These are phyloP conservation scores for Pezicula neosporulosa DNA, from an alignment of 2,329 filamentous ascomycete genomes.

Conservation along the genomic window DNA sequence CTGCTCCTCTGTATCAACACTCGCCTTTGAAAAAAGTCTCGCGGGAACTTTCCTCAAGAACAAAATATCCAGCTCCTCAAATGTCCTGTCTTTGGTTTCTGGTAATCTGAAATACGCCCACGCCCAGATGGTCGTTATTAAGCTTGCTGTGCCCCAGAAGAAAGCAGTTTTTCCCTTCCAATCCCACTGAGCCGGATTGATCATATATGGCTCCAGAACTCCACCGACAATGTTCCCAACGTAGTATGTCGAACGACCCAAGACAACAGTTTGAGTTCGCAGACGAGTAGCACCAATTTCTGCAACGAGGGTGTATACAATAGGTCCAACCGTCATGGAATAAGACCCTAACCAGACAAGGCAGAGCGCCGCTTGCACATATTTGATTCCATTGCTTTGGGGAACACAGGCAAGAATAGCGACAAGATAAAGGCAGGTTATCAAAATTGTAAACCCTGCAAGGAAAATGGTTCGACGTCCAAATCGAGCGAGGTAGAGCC, in stretches of 20 bases:
- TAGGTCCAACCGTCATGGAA: constrained; percentile 32
- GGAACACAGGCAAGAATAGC: constrained; percentile 42
- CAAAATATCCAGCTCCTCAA: constrained; percentile 18
- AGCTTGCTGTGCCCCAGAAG: constrained; percentile 35
- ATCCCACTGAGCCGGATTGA: constrained; percentile 30
- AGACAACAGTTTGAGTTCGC: constrained; percentile 32
- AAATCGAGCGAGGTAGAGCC: constrained; percentile 40
- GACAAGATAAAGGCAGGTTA: constrained; percentile 40
- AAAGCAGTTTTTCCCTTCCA: constrained; percentile 36
- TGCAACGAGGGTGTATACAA: constrained; percentile 34
- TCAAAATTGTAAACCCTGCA: constrained; percentile 38
- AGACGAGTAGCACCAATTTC: constrained; percentile 34
- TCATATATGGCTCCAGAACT: constrained; percentile 24
- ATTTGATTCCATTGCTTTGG: constrained; percentile 19
- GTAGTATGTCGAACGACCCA: constrained; percentile 34
- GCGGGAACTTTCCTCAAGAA: constrained; percentile 12
- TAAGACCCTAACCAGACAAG: constrained; percentile 29
- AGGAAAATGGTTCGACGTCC: constrained; percentile 44
- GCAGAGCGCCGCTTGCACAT: constrained; percentile 14
- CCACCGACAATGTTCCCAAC: constrained; percentile 27
- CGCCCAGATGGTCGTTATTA: constrained; percentile 40
- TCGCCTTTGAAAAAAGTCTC: constrained; percentile 8
- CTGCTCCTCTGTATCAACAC: not conserved
- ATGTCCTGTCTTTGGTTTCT: constrained; percentile 36
- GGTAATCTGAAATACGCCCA: constrained; percentile 49